These are phyloP conservation scores for Trichoderma lentiforme DNA, from an alignment of 2,329 filamentous ascomycete genomes.

Conservation along the genomic window DNA sequence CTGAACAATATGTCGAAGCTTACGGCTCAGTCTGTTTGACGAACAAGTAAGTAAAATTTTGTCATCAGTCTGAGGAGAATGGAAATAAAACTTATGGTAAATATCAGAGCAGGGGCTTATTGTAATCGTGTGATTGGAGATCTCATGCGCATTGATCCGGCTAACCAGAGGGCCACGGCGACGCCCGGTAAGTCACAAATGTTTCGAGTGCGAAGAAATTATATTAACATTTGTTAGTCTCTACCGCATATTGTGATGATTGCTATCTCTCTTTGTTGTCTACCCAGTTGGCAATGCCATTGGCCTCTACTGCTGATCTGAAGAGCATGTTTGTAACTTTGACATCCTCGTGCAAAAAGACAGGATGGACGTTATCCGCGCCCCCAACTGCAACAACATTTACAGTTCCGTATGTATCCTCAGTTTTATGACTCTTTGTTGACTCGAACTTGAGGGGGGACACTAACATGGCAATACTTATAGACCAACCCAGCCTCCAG, in stretches of 20 bases:
- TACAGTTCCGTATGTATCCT: not conserved
- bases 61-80: not conserved
- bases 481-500: not conserved
- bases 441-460: not conserved
- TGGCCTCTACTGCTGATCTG: not conserved
- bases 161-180: not conserved
- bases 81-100: not conserved
- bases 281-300: not conserved
- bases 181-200: not conserved
- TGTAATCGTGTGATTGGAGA: not conserved
- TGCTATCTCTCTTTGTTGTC: not conserved
- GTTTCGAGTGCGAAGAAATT: not conserved
- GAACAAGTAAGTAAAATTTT: not conserved
- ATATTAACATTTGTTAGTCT: not conserved
- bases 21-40: not conserved
- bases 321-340: not conserved
- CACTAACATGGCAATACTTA: not conserved
- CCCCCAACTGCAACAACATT: not conserved
- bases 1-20: not conserved
- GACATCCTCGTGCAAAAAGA: not conserved
- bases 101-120: not conserved
- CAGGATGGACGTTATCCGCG: not conserved
- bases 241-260: not conserved
- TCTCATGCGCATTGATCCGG: not conserved
- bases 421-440: not conserved